Evolutionary conservation across 306 rosid genomes (phyloP).

Genomic region (Fragaria nilgerrensis): DNA sequence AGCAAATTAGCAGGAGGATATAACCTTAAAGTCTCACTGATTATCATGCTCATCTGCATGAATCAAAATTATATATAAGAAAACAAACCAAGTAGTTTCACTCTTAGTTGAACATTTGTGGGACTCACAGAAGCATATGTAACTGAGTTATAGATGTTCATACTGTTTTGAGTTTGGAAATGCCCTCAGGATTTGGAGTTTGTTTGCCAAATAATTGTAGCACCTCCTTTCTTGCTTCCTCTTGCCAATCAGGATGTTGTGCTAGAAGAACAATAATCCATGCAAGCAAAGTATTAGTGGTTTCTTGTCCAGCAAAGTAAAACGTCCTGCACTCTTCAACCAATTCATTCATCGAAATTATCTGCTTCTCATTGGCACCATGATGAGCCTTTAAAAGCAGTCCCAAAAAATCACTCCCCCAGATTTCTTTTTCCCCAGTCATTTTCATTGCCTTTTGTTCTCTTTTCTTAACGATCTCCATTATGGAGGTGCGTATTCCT

Average conservation of each 20-base stretch:
- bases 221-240: conserved; percentile 24
- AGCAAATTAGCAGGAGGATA: conserved; percentile 13
- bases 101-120: background rate
- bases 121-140: background rate
- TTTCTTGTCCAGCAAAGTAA: conserved; percentile 35
- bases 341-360: conserved; percentile 23
- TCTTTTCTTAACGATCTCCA: conserved; percentile 22
- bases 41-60: conserved; percentile 15
- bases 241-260: background rate
- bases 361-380: conserved; percentile 11
- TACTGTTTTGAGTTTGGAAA: background rate
- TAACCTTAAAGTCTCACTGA: conserved; percentile 1
- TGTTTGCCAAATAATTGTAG: conserved; percentile 18
- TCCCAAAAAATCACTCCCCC: conserved; percentile 35
- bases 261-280: conserved; percentile 24
- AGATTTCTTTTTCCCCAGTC: conserved; percentile 3
- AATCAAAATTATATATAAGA: background rate
- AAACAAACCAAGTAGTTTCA: background rate
- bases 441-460: background rate
- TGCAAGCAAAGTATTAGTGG: conserved; percentile 26
- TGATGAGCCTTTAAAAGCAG: conserved; percentile 27
- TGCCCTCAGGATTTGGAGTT: conserved; percentile 14
- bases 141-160: background rate
- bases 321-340: conserved; percentile 33
- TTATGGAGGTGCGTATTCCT: conserved; percentile 15